Percentiles rank a stretch among this genome's conserved stretches.
phyloP scores from a whole-genome alignment of 768 basidiomycete genomes.

The Lactarius hengduanensis region DNA sequence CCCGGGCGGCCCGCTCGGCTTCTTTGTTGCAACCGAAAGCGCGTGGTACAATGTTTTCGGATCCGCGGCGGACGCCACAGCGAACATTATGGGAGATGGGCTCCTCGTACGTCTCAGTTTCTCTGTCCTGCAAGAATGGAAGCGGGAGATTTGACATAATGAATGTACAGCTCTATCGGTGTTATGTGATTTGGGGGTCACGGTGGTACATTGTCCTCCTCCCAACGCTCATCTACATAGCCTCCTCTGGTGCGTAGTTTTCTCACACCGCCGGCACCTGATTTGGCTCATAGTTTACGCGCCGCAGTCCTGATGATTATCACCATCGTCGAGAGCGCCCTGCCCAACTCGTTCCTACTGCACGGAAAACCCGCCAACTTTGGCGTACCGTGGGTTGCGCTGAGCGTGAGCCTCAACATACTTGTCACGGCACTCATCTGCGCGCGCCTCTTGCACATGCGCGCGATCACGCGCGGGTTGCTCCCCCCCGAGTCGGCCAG shows the following conservation, averaged over 20 bases:
- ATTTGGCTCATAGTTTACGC: neutral
- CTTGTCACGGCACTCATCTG: constrained; percentile 43
- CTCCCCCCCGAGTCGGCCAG: constrained; percentile 36
- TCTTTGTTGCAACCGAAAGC: constrained; percentile 25
- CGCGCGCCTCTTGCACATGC: constrained; percentile 38
- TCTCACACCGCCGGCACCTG: neutral
- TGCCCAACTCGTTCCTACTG: constrained; percentile 44
- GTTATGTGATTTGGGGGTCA: constrained; percentile 33
- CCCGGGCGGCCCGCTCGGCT: constrained; percentile 33
- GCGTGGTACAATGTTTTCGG: constrained; percentile 34
- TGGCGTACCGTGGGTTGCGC: constrained; percentile 42
- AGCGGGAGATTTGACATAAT: neutral
- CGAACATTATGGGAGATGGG: constrained; percentile 33
- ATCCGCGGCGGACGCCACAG: constrained; percentile 29
- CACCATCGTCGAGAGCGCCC: constrained; percentile 40
- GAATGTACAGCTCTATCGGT: constrained; percentile 32
- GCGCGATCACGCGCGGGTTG: constrained; percentile 32
- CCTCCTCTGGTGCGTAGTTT: constrained; percentile 28
- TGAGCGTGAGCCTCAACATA: constrained; percentile 44
- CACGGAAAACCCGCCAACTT: constrained; percentile 40
- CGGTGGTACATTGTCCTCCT: constrained; percentile 28
- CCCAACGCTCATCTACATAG: constrained; percentile 31
- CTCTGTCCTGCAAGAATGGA: neutral
- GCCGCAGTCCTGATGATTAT: constrained; percentile 42
- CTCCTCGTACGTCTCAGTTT: constrained; percentile 31